Evolutionary conservation across 306 rosid genomes (phyloP).

Genomic region (Prunus fruticosa): DNA sequence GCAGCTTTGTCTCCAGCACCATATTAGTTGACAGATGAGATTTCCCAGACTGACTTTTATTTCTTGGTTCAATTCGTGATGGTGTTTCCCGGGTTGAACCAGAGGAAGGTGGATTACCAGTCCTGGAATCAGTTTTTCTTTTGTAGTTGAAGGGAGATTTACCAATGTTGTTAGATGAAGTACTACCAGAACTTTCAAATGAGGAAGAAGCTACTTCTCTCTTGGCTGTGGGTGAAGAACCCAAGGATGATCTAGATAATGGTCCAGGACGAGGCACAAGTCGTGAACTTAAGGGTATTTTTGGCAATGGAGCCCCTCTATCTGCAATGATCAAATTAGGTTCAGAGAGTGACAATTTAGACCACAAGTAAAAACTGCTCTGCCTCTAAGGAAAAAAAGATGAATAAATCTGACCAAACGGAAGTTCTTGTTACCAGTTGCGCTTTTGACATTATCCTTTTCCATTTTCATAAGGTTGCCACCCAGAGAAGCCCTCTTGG

Average conservation of each 20-base stretch:
- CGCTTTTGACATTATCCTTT: conserved; percentile 43
- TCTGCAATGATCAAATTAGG: conserved; percentile 42
- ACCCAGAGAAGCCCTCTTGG: conserved; percentile 70
- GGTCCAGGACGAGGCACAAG: conserved; percentile 36
- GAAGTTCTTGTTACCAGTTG: conserved; percentile 51
- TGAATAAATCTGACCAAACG: conserved; percentile 15
- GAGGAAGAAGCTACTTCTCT: conserved; percentile 42
- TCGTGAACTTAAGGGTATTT: conserved; percentile 45
- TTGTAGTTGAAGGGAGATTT: conserved; percentile 45
- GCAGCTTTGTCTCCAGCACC: conserved; percentile 47
- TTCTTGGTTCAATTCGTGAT: conserved; percentile 42
- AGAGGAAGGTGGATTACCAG: conserved; percentile 42
- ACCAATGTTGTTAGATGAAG: conserved; percentile 39
- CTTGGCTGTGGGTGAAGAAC: conserved; percentile 42
- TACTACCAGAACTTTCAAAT: conserved; percentile 30
- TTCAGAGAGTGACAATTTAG: conserved; percentile 16
- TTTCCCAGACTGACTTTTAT: conserved; percentile 40
- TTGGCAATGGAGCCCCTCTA: conserved; percentile 45
- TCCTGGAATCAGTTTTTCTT: conserved; percentile 38
- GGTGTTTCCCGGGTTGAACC: conserved; percentile 44
- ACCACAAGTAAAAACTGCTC: neutral
- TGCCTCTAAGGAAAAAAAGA: conserved; percentile 3
- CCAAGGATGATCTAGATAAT: conserved; percentile 39
- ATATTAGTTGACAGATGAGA: conserved; percentile 39
- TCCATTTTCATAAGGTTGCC: conserved; percentile 38